Evolutionary conservation across 208 protist species (phyloP).

Genomic region (Phytomonas serpens): DNA sequence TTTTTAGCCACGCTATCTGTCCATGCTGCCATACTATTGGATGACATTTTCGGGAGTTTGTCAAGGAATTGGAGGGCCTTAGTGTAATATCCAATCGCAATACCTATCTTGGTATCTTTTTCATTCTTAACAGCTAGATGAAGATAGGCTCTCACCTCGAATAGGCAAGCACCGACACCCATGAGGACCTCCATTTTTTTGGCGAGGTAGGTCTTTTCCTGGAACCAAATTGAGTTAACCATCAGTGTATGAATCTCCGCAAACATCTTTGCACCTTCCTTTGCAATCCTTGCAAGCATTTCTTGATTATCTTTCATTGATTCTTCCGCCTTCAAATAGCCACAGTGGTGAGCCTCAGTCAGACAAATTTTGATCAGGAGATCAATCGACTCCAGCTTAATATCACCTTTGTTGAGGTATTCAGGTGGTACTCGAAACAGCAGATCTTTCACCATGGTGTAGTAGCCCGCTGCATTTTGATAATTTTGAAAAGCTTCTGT

Average conservation of each 20-base stretch:
- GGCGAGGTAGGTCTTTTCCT: slow-evolving; percentile 19
- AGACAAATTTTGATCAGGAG: slow-evolving; percentile 47
- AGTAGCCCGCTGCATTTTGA: slow-evolving; percentile 78
- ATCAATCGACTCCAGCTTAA: slow-evolving; percentile 44
- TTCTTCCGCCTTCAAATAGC: slow-evolving; percentile 69
- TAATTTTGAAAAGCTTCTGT: slow-evolving; percentile 66
- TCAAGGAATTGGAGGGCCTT: slow-evolving; percentile 42
- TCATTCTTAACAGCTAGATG: slow-evolving; percentile 48
- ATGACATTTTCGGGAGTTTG: slow-evolving; percentile 45
- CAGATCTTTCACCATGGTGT: slow-evolving; percentile 50
- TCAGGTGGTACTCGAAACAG: slow-evolving; percentile 51
- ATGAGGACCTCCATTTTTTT: slow-evolving; percentile 52
- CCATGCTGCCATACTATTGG: slow-evolving; percentile 33
- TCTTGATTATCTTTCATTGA: slow-evolving; percentile 59
- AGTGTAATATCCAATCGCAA: slow-evolving; percentile 64
- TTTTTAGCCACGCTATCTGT: slow-evolving; percentile 56
- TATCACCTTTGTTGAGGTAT: slow-evolving; percentile 47
- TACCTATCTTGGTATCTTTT: slow-evolving; percentile 41
- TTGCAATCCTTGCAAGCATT: slow-evolving; percentile 70
- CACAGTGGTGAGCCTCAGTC: slow-evolving; percentile 69
- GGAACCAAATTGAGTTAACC: slow-evolving; percentile 38
- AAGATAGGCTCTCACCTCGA: slow-evolving; percentile 57
- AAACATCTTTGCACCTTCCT: slow-evolving; percentile 60
- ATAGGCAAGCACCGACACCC: slow-evolving; percentile 28
- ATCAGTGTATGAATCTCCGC: slow-evolving; percentile 43